Evolutionary conservation across 148 eudicot species (phyloP).

Genomic region (Vaccinium corymbosum): DNA sequence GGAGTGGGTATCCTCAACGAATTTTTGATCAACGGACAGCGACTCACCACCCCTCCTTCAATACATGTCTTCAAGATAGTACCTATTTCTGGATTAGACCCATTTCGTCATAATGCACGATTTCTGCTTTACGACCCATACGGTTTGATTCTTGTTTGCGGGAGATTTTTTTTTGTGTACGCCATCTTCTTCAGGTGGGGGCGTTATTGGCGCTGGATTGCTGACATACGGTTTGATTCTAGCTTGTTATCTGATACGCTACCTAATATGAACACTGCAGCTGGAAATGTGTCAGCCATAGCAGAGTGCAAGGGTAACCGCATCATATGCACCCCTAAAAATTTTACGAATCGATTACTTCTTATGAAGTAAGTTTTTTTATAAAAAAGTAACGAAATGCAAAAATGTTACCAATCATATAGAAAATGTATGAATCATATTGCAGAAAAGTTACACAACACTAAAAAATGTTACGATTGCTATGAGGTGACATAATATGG

Average conservation of each 20-base stretch:
- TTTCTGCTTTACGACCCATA: conserved; percentile 77
- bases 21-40: not conserved
- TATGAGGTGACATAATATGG: too few species aligned
- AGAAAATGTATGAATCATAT: too few species aligned
- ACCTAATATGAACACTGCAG: too few species aligned
- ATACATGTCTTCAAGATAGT: not conserved
- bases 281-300: too few species aligned
- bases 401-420: too few species aligned
- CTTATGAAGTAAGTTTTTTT: too few species aligned
- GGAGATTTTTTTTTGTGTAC: conserved; percentile 56
- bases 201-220: conserved; percentile 57
- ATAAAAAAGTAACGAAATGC: too few species aligned
- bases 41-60: not conserved
- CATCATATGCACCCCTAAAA: too few species aligned
- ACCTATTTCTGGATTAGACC: not conserved
- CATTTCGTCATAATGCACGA: conserved; percentile 60
- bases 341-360: too few species aligned
- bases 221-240: conserved; percentile 62
- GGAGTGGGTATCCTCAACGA: not conserved
- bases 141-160: conserved; percentile 49
- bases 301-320: too few species aligned
- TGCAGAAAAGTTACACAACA: too few species aligned
- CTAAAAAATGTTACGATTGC: too few species aligned
- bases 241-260: conserved; percentile 60
- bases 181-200: conserved; percentile 72